Evolutionary conservation across 2,329 filamentous ascomycete species (phyloP).

Genomic region (Fusarium zealandicum): DNA sequence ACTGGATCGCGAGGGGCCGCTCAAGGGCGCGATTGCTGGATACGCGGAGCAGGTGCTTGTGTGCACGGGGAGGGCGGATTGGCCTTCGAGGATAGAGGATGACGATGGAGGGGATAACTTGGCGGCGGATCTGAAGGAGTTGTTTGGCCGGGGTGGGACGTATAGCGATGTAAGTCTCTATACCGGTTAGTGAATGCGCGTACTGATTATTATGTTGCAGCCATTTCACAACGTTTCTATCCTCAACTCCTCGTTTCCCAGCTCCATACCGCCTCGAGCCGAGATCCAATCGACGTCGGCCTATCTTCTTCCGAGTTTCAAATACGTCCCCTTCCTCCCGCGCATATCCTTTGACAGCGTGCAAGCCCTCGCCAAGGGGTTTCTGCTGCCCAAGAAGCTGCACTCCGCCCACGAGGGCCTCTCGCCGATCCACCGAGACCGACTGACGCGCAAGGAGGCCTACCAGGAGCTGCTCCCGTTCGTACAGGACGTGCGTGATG

Average conservation of each 20-base stretch:
- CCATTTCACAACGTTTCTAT: slow-evolving; percentile 84
- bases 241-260: slow-evolving; percentile 77
- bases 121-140: slow-evolving; percentile 73
- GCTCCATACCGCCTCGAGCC: slow-evolving; percentile 55
- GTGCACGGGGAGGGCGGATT: slow-evolving; percentile 81
- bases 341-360: slow-evolving; percentile 64
- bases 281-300: slow-evolving; percentile 66
- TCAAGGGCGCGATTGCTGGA: slow-evolving; percentile 78
- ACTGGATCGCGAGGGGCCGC: slow-evolving; percentile 73
- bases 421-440: slow-evolving; percentile 63
- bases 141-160: slow-evolving; percentile 70
- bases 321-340: slow-evolving; percentile 76
- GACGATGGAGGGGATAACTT: slow-evolving; percentile 73
- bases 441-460: slow-evolving; percentile 57
- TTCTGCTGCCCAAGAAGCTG: slow-evolving; percentile 68
- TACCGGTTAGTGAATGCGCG: slow-evolving; percentile 42
- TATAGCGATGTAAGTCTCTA: slow-evolving; percentile 67
- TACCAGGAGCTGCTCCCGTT: slow-evolving; percentile 60
- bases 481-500: slow-evolving; percentile 69
- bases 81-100: slow-evolving; percentile 85
- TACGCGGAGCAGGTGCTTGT: slow-evolving; percentile 86
- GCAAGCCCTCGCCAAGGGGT: slow-evolving; percentile 68
- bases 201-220: slow-evolving; percentile 63
- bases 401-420: slow-evolving; percentile 68
- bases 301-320: slow-evolving; percentile 84